Base-by-base conservation (phyloP, 495 filamentous ascomycete species). In the Hypoxylon intermedium region DNA sequence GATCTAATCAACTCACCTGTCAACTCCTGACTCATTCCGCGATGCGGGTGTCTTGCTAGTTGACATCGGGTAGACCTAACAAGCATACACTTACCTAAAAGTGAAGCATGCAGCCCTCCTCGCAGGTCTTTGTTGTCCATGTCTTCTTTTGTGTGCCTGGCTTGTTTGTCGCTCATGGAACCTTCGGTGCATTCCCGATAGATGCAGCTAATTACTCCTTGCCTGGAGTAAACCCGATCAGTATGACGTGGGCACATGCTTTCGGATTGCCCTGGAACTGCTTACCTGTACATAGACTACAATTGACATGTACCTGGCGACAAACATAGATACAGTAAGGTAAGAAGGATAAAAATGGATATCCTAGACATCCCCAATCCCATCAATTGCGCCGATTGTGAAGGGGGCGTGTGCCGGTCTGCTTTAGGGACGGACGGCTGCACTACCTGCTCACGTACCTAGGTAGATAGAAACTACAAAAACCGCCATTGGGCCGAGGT, bases 401-500 rank as follows among this genome's bases (percentile, higher is more conserved):
- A n/a, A n/a, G n/a, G 45, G 62, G 46, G 51, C 16, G 45, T 43
- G 34, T 37, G 46, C 33, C 42, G 30, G 45, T 49, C 54, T 56
- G 26, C 56, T 60, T 54, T 47, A 45, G 46, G 56, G 40, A 54
- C n/a, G n/a, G n/a, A n/a, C n/a, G n/a, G n/a, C n/a, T n/a, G n/a
- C n/a, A n/a, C n/a, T n/a, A n/a, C n/a, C n/a, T n/a, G n/a, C n/a
- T n/a, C n/a, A n/a, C n/a, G n/a, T n/a, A n/a, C n/a, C n/a, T n/a
- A n/a, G n/a, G 23, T 4, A 34, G 50, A 18, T 44, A 43, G 40
- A 37, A 46, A 52, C 56, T 37, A 37, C 11, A 48, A 56, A 53
- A 54, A 48, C 45, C 42, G 56, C 51, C 55, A 55, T 56, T 60
- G 45, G 56, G 45, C 62, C 62, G 56, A 65, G 48, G 16, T 43